Percentiles rank a stretch among this genome's conserved stretches.
Evolutionary conservation across 2,329 filamentous ascomycete species (phyloP).

Genomic region (Passalora sequoiae): DNA sequence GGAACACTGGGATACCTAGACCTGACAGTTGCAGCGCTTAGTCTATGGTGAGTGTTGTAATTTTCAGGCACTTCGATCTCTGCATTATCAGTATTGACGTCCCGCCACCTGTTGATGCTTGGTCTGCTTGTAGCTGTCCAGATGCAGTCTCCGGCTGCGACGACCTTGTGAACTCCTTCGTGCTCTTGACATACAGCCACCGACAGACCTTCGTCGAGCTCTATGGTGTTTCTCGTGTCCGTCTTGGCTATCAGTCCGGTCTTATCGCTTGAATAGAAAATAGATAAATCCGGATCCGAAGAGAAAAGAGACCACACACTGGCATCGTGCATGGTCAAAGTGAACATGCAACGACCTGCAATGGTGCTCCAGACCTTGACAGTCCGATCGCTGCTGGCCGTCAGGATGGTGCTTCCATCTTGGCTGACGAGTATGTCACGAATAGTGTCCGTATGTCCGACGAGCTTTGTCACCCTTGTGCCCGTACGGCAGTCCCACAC

Average conservation of each 20-base stretch:
- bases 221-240: constrained; percentile 69
- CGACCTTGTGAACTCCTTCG: constrained; percentile 65
- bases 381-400: constrained; percentile 90
- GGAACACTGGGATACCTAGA: constrained; percentile 37
- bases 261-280: constrained; percentile 93
- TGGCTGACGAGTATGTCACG: constrained; percentile 85
- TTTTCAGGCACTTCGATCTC: constrained; percentile 57
- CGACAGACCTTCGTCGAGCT: constrained; percentile 82
- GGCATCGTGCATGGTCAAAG: constrained; percentile 97
- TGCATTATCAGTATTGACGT: constrained; percentile 71
- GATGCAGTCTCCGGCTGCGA: constrained; percentile 65
- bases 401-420: constrained; percentile 84
- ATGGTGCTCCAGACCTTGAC: constrained; percentile 98
- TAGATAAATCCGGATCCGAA: constrained; percentile 72
- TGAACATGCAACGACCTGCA: constrained; percentile 93
- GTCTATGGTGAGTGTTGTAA: constrained; percentile 50
- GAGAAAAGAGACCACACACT: constrained; percentile 96
- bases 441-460: constrained; percentile 93
- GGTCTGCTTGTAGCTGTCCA: constrained; percentile 90
- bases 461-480: constrained; percentile 89
- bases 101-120: constrained; percentile 85
- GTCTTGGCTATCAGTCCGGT: constrained; percentile 95
- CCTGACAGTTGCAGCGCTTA: constrained; percentile 45
- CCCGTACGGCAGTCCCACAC: constrained; percentile 88
- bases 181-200: constrained; percentile 91